These are phyloP conservation scores for Arthrinium puccinioides DNA, from an alignment of 2,329 filamentous ascomycete genomes.

Conservation along the genomic window DNA sequence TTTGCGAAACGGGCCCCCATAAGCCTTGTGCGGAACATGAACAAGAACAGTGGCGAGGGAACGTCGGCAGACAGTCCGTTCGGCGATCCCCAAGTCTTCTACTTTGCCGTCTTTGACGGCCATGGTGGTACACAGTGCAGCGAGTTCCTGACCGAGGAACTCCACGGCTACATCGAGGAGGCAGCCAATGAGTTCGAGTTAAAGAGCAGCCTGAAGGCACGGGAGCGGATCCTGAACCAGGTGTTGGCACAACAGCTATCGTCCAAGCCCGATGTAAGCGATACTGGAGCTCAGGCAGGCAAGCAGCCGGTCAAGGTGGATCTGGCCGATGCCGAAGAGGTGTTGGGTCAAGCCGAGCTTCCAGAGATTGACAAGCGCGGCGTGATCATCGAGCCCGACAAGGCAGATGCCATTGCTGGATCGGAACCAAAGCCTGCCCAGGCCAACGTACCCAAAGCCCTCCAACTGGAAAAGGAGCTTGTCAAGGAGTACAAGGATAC, in stretches of 20 bases:
- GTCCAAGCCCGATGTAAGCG: slow-evolving; percentile 16
- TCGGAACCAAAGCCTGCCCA: slow-evolving; percentile 39
- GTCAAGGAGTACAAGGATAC: slow-evolving; percentile 73
- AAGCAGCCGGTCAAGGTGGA: slow-evolving; percentile 28
- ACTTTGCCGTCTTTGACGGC: slow-evolving; percentile 94
- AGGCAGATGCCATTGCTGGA: slow-evolving; percentile 28
- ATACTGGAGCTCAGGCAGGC: slow-evolving; percentile 26
- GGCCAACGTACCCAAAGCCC: slow-evolving; percentile 50
- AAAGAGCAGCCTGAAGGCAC: slow-evolving; percentile 60
- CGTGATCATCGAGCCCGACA: slow-evolving; percentile 27
- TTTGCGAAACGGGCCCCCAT: slow-evolving; percentile 81
- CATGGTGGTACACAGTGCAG: slow-evolving; percentile 89
- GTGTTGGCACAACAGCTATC: slow-evolving; percentile 4
- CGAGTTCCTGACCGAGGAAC: slow-evolving; percentile 72
- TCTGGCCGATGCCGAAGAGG: slow-evolving; percentile 29
- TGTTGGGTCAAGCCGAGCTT: slow-evolving; percentile 28
- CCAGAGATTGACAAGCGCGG: slow-evolving; percentile 24
- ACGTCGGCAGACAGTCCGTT: slow-evolving; percentile 68
- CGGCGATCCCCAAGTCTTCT: slow-evolving; percentile 94
- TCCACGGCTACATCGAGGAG: slow-evolving; percentile 86
- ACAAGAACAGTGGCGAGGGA: slow-evolving; percentile 48
- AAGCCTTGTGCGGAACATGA: slow-evolving; percentile 38
- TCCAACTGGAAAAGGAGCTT: slow-evolving; percentile 62
- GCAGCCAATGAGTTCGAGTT: slow-evolving; percentile 71
- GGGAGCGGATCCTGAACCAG: too few relatives aligned